Conservation (phyloP, 1,284 basidiomycete genomes). For the Puccinia polysora region DNA sequence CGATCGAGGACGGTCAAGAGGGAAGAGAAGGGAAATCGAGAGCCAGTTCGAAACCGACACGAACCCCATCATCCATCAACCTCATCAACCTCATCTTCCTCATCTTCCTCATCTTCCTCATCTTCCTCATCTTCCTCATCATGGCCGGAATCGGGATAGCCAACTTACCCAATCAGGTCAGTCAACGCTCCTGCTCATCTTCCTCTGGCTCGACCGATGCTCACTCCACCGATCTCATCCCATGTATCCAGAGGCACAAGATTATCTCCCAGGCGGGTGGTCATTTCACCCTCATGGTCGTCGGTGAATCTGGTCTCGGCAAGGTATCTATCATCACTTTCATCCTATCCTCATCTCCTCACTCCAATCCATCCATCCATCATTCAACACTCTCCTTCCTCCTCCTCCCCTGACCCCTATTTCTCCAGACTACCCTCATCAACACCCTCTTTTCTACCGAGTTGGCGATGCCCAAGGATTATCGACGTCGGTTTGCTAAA, state of each 20-base stretch:
- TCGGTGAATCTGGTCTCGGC: conserved; percentile 85
- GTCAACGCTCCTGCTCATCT: conserved; percentile 49
- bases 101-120: too few relatives aligned
- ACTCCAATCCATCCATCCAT: too few relatives aligned
- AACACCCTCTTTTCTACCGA: conserved; percentile 99
- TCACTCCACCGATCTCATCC: neutral
- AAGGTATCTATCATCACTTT: conserved; percentile 56
- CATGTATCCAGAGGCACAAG: conserved; percentile 48
- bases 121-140: too few relatives aligned
- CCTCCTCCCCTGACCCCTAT: too few relatives aligned
- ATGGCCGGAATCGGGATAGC: conserved; percentile 59
- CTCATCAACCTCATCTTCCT: too few relatives aligned
- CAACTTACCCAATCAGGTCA: conserved; percentile 94
- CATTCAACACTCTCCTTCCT: neutral
- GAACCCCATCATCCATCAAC: too few relatives aligned
- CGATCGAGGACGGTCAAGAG: too few relatives aligned
- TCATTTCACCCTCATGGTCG: conserved; percentile 99
- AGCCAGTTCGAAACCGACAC: too few relatives aligned
- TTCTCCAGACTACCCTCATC: conserved; percentile 76
- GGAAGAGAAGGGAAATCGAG: too few relatives aligned
- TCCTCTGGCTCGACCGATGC: neutral
- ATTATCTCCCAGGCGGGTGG: conserved; percentile 87
- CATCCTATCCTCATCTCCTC: conserved; percentile 14
- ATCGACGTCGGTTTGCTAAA: conserved; percentile 82
- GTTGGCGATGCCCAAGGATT: conserved; percentile 85